These are phyloP conservation scores for Tolypocladium endophyticum DNA, from an alignment of 2,329 filamentous ascomycete species.

Conservation along the genomic window DNA sequence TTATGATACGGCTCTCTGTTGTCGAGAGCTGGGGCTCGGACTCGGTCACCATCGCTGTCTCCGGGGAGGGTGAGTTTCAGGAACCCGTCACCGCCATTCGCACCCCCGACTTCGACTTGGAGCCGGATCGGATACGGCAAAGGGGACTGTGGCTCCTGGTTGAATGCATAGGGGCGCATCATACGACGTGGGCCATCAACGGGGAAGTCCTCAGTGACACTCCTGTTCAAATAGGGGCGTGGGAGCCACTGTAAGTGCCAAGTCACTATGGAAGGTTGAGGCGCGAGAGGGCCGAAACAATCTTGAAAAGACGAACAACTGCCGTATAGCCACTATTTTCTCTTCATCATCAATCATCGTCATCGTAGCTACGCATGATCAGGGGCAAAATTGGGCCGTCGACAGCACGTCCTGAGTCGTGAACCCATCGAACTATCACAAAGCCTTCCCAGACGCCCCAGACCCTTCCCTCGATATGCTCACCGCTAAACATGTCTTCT, in stretches of 20 bases:
- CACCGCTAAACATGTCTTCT: neutral
- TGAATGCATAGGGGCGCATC: slow-evolving; percentile 59
- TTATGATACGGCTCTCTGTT: slow-evolving; percentile 56
- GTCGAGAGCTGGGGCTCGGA: slow-evolving; percentile 64
- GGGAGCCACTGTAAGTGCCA: slow-evolving; percentile 21
- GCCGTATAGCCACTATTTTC: neutral
- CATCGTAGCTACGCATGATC: neutral
- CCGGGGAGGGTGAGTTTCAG: slow-evolving; percentile 63
- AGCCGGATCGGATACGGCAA: slow-evolving; percentile 44
- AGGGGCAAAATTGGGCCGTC: neutral
- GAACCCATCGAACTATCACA: neutral
- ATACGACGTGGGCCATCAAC: slow-evolving; percentile 31
- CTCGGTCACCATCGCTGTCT: slow-evolving; percentile 52
- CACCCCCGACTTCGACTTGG: slow-evolving; percentile 64
- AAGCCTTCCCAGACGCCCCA: neutral
- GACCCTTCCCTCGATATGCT: neutral
- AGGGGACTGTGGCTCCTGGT: slow-evolving; percentile 70
- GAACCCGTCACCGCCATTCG: slow-evolving; percentile 57
- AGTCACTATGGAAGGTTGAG: neutral
- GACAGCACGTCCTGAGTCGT: neutral
- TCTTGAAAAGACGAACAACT: neutral
- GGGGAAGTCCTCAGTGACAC: slow-evolving; percentile 43
- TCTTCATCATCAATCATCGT: neutral
- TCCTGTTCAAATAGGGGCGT: slow-evolving; percentile 29
- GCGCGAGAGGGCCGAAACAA: neutral